Percentiles rank a stretch among this genome's conserved stretches.
Evolutionary conservation across 2,329 filamentous ascomycete genomes (phyloP).

Genomic region (Grosmannia clavigera): DNA sequence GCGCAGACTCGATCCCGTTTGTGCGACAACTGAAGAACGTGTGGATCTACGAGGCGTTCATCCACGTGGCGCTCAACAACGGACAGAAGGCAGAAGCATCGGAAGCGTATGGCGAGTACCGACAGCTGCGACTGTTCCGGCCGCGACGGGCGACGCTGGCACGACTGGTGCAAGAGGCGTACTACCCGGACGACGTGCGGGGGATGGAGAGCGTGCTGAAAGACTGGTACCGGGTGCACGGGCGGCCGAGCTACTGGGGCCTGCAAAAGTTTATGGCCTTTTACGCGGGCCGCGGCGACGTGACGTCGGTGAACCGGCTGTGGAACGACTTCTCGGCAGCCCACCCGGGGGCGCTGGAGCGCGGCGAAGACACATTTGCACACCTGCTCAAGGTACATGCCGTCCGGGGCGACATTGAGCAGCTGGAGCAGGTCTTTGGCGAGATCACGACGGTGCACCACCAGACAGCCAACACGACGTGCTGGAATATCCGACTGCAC

Average conservation of each 20-base stretch:
- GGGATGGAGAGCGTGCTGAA: slow-evolving; percentile 33
- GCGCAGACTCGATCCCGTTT: slow-evolving; percentile 21
- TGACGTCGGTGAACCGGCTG: slow-evolving; percentile 29
- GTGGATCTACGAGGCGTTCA: slow-evolving; percentile 30
- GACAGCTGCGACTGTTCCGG: slow-evolving; percentile 24
- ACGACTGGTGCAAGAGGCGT: slow-evolving; percentile 29
- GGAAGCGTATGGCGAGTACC: slow-evolving; percentile 33
- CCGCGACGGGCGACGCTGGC: slow-evolving; percentile 28
- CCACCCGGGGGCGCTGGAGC: slow-evolving; percentile 15
- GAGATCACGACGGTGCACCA: slow-evolving; percentile 44
- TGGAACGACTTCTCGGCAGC: slow-evolving; percentile 29
- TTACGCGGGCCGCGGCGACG: slow-evolving; percentile 35
- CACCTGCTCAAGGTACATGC: slow-evolving; percentile 62
- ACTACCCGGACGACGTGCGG: slow-evolving; percentile 20
- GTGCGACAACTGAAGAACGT: slow-evolving; percentile 27
- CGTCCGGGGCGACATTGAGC: slow-evolving; percentile 48
- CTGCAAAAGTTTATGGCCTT: slow-evolving; percentile 37
- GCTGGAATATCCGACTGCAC: slow-evolving; percentile 69
- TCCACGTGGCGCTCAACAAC: slow-evolving; percentile 20
- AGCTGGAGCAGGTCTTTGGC: slow-evolving; percentile 49
- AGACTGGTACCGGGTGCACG: slow-evolving; percentile 34
- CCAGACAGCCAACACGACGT: slow-evolving; percentile 42
- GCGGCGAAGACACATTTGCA: slow-evolving; percentile 27
- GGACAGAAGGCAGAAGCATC: slow-evolving; percentile 19
- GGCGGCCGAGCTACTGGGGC: slow-evolving; percentile 27